These are phyloP conservation scores for Fusarium sp. DNA, from an alignment of 2,329 filamentous ascomycete species.

Conservation along the genomic window DNA sequence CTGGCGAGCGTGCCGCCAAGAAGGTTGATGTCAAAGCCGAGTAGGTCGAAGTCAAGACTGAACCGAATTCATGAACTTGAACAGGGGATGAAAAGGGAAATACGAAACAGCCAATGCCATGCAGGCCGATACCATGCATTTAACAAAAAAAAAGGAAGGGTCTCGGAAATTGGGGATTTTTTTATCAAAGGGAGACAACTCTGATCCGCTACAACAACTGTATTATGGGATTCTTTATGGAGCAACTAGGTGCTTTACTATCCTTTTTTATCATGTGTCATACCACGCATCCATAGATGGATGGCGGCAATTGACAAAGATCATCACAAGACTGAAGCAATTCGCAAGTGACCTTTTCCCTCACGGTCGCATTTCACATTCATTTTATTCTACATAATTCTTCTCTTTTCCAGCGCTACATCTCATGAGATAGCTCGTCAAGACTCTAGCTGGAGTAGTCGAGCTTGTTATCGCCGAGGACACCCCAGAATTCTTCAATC, in stretches of 20 bases:
- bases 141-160: constrained; percentile 26
- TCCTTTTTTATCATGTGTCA: constrained; percentile 30
- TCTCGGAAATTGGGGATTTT: constrained; percentile 4
- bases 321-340: constrained; percentile 14
- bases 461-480: constrained; percentile 67
- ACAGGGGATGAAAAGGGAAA: constrained; percentile 1
- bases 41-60: constrained; percentile 66
- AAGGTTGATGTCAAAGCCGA: constrained; percentile 69
- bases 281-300: constrained; percentile 30
- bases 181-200: constrained; percentile 8
- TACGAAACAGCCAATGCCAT: constrained; percentile 8
- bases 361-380: neutral
- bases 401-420: neutral
- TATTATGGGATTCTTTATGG: constrained; percentile 44
- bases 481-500: constrained; percentile 73
- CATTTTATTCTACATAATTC: constrained; percentile 16
- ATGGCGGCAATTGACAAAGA: constrained; percentile 35
- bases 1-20: constrained; percentile 66
- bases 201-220: constrained; percentile 34
- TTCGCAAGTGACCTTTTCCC: constrained; percentile 8
- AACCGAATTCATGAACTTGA: constrained; percentile 19
- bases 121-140: constrained; percentile 42
- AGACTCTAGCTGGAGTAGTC: constrained; percentile 56
- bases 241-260: constrained; percentile 38
- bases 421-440: neutral